Evolutionary conservation across 2,329 filamentous ascomycete genomes (phyloP).

Genomic region (Diatrype stigma): DNA sequence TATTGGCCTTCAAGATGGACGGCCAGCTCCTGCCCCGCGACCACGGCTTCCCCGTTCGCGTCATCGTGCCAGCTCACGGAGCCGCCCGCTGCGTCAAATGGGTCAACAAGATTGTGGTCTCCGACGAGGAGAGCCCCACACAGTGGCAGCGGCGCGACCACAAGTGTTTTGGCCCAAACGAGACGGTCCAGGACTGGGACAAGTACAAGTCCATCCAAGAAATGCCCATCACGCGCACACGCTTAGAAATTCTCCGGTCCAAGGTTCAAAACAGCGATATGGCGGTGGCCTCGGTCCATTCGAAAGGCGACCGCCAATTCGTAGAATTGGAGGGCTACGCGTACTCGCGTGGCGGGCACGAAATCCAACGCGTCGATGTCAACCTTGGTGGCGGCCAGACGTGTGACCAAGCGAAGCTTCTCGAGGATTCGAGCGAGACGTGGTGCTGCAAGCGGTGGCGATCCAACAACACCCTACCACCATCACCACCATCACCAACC

Average conservation of each 20-base stretch:
- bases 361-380: constrained; percentile 64
- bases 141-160: constrained; percentile 67
- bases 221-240: constrained; percentile 54
- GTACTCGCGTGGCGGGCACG: constrained; percentile 62
- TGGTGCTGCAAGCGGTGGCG: constrained; percentile 66
- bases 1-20: constrained; percentile 67
- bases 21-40: constrained; percentile 57
- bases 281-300: constrained; percentile 1
- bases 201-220: constrained; percentile 62
- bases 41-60: constrained; percentile 62
- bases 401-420: constrained; percentile 60
- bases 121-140: constrained; percentile 61
- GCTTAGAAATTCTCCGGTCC: constrained; percentile 15
- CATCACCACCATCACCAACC: constrained; percentile 6
- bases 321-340: constrained; percentile 56
- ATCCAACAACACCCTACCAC: constrained; percentile 45
- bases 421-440: constrained; percentile 46
- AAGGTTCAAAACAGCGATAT: neutral
- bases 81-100: constrained; percentile 67
- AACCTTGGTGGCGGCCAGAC: constrained; percentile 58
- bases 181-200: constrained; percentile 58
- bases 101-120: constrained; percentile 60
- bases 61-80: constrained; percentile 61
- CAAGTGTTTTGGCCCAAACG: constrained; percentile 64
- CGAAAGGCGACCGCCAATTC: constrained; percentile 3